phyloP scores from a whole-genome alignment of 345 rosid genomes.

The Eucalyptus decipiens region DNA sequence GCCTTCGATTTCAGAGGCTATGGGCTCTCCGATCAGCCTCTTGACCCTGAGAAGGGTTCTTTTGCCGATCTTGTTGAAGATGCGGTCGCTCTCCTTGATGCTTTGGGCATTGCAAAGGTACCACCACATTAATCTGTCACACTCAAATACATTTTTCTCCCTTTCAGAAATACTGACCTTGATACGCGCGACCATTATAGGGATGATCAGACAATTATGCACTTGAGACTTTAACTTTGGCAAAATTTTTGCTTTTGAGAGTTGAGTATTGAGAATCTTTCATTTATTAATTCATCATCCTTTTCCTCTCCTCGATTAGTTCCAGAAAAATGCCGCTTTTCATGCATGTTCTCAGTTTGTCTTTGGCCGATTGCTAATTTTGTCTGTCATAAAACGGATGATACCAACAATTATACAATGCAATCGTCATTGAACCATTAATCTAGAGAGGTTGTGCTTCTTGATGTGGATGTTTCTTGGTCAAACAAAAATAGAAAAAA shows the following conservation, averaged over 20 bases:
- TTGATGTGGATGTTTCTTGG: background rate
- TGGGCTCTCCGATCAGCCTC: conserved; percentile 27
- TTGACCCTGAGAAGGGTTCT: conserved; percentile 16
- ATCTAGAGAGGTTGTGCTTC: background rate
- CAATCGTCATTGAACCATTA: background rate
- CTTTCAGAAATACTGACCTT: background rate
- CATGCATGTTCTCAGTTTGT: background rate
- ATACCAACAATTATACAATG: background rate
- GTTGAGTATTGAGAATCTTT: background rate
- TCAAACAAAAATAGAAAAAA: background rate
- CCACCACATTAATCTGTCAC: background rate
- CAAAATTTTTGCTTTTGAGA: background rate
- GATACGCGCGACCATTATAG: background rate
- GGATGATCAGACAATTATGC: background rate
- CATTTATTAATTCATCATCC: background rate
- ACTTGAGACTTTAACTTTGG: background rate
- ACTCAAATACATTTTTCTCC: background rate
- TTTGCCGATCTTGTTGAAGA: conserved; percentile 17
- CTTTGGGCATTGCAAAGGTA: conserved; percentile 14
- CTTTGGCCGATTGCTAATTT: background rate
- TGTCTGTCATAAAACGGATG: background rate
- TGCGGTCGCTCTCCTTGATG: conserved; percentile 16
- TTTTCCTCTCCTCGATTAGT: background rate
- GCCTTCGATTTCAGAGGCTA: conserved; percentile 34
- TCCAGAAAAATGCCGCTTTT: background rate